These are phyloP conservation scores for Scheffersomyces lignicola DNA, from an alignment of 1,139 yeast genomes.

Conservation along the genomic window DNA sequence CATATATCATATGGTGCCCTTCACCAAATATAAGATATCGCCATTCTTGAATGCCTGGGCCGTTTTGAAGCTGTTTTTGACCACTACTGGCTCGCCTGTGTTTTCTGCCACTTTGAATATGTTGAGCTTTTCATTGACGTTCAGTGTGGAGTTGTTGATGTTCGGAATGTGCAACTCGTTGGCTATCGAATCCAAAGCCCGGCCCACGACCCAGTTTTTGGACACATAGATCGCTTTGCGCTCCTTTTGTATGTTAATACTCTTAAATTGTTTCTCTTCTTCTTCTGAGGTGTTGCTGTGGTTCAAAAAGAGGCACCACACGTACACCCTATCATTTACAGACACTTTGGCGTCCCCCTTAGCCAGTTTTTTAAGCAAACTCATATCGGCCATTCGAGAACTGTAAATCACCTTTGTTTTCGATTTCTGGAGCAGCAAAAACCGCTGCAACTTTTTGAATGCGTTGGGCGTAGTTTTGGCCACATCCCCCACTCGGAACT, in stretches of 20 bases:
- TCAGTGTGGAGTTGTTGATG: conserved; percentile 51
- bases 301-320: conserved; percentile 53
- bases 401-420: conserved; percentile 6
- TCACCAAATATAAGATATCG: conserved; percentile 57
- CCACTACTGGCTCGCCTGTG: conserved; percentile 26
- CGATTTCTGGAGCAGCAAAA: conserved; percentile 35
- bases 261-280: conserved; percentile 23
- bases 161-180: conserved; percentile 54
- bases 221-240: conserved; percentile 51
- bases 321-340: conserved; percentile 56
- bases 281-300: conserved; percentile 17
- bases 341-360: conserved; percentile 68
- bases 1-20: conserved; percentile 36
- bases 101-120: conserved; percentile 39
- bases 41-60: conserved; percentile 45
- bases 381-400: conserved; percentile 25
- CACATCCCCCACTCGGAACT: conserved; percentile 31
- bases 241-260: conserved; percentile 28
- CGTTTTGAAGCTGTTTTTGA: conserved; percentile 42
- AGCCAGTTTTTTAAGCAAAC: conserved; percentile 50
- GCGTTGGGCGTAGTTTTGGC: conserved; percentile 33
- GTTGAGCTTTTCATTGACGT: conserved; percentile 41
- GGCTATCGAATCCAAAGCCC: conserved; percentile 71
- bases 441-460: conserved; percentile 45
- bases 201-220: conserved; percentile 73